Percentiles rank a stretch among this genome's conserved stretches.
Evolutionary conservation across 495 filamentous ascomycete species (phyloP).

Genomic region (Aspergillus indologenus): DNA sequence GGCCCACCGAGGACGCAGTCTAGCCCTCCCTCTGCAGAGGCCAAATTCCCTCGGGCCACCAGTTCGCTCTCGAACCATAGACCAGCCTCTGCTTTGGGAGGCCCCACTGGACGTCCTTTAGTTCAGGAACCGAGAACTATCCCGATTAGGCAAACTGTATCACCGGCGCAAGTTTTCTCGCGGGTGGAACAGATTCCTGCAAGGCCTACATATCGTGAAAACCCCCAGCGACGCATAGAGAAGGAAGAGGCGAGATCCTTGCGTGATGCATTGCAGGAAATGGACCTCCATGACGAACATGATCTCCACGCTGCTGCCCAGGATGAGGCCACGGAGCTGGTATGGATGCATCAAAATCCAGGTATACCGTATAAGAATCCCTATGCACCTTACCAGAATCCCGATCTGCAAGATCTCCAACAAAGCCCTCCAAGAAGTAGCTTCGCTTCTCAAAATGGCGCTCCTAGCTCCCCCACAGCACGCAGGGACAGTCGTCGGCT

Average conservation of each 20-base stretch:
- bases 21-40: slow-evolving; percentile 14
- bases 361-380: slow-evolving; percentile 51
- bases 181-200: slow-evolving; percentile 36
- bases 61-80: slow-evolving; percentile 51
- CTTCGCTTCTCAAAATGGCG: slow-evolving; percentile 57
- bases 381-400: slow-evolving; percentile 58
- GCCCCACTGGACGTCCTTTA: slow-evolving; percentile 41
- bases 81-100: slow-evolving; percentile 34
- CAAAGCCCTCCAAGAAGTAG: slow-evolving; percentile 59
- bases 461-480: slow-evolving; percentile 37
- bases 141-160: slow-evolving; percentile 40
- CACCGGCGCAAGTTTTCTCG: slow-evolving; percentile 37
- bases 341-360: slow-evolving; percentile 77
- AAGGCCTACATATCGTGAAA: slow-evolving; percentile 71
- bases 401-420: slow-evolving; percentile 28
- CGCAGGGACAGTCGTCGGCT: slow-evolving; percentile 38
- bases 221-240: slow-evolving; percentile 78
- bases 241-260: slow-evolving; percentile 77
- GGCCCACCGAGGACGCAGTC: slow-evolving; percentile 16
- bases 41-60: slow-evolving; percentile 40
- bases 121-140: slow-evolving; percentile 41
- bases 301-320: slow-evolving; percentile 72
- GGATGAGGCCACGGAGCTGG: slow-evolving; percentile 81
- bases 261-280: slow-evolving; percentile 74
- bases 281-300: slow-evolving; percentile 69